Percentiles rank a stretch among this genome's conserved stretches.
These are phyloP conservation scores for Sarocladiaceae sp. DNA, from an alignment of 2,329 filamentous ascomycete genomes.

Conservation along the genomic window DNA sequence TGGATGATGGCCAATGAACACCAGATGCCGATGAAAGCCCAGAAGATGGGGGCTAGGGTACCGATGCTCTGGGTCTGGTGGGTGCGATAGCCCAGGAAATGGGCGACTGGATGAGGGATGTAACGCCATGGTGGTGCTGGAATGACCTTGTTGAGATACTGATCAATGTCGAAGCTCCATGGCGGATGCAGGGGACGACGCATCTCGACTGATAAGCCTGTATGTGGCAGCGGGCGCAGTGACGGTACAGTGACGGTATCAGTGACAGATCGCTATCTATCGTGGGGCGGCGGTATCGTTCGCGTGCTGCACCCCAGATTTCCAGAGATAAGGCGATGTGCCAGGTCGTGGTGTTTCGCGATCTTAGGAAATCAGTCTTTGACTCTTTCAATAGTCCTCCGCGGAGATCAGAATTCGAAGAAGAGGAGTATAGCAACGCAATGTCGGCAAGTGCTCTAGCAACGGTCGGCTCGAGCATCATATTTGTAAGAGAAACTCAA, in stretches of 20 bases:
- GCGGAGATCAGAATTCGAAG: background rate
- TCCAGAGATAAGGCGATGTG: slow-evolving; percentile 6
- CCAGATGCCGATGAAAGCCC: slow-evolving; percentile 64
- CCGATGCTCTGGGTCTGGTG: slow-evolving; percentile 38
- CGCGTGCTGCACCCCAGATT: slow-evolving; percentile 5
- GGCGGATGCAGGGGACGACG: slow-evolving; percentile 8
- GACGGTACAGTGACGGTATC: too few relatives aligned
- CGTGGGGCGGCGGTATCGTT: slow-evolving; percentile 1
- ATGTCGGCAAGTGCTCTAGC: background rate
- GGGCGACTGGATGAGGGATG: slow-evolving; percentile 62
- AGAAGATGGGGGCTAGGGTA: slow-evolving; percentile 55
- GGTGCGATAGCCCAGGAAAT: slow-evolving; percentile 62
- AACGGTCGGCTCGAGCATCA: background rate
- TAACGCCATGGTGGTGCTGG: slow-evolving; percentile 60
- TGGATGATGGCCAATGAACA: slow-evolving; percentile 56
- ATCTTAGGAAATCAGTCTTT: background rate
- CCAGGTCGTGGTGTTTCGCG: background rate
- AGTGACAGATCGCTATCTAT: background rate
- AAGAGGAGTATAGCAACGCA: background rate
- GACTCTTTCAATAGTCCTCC: background rate
- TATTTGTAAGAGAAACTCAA: slow-evolving; percentile 7
- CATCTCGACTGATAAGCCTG: slow-evolving; percentile 1
- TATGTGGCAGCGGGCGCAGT: background rate
- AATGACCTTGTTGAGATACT: slow-evolving; percentile 66
- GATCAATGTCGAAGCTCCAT: slow-evolving; percentile 71